Base-by-base conservation (phyloP, 805 yeast genomes). In the Candida germanica region DNA sequence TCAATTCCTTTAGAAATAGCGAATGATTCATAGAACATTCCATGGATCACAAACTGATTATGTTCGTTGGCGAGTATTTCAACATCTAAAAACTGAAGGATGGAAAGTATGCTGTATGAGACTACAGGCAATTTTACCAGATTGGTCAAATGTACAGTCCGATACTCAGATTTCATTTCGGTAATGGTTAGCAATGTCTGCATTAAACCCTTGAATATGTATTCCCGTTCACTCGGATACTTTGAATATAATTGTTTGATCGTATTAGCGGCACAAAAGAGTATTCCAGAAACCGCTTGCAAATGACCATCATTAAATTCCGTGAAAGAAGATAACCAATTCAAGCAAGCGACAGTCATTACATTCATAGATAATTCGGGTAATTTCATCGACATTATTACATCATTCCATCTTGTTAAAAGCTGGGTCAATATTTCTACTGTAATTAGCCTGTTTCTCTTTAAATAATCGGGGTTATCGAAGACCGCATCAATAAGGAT, bases 221-320 rank as follows among this genome's bases (percentile, higher is more conserved):
- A 42, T 13, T 32, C 12, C n/a, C 41, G 16, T 36, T 42, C 46
- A 10, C 9, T 4, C 3, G 41, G 41, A 14, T 26, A 31, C 3
- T 35, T 26, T 28, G 19, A 24, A 23, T 38, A 39, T 6, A 38
- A 15, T 3, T 40, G 17, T 20, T 22, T 34, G 2, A 34, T 15
- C 5, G 22, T 7, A 19, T 25, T n/a, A 10, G 37, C 37, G 12
- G 28, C 14, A 21, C 27, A 7, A 6, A 34, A 11, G 14, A 34
- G 23, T 3, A 26, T 26, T 3, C 29, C 13, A 6, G 26, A 19
- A n/a, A 34, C n/a, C 19, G 15, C 17, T 10, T 27, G 20, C 12
- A 18, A 9, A 7, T 13, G 9, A n/a, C 7, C 12, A 11, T 18
- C 19, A 7, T 33, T 26, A 11, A 33, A 19, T 19, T 10, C 10